Conservation (phyloP, 371 early-diverging fungal genomes). For the Actinomortierella wolfii region DNA sequence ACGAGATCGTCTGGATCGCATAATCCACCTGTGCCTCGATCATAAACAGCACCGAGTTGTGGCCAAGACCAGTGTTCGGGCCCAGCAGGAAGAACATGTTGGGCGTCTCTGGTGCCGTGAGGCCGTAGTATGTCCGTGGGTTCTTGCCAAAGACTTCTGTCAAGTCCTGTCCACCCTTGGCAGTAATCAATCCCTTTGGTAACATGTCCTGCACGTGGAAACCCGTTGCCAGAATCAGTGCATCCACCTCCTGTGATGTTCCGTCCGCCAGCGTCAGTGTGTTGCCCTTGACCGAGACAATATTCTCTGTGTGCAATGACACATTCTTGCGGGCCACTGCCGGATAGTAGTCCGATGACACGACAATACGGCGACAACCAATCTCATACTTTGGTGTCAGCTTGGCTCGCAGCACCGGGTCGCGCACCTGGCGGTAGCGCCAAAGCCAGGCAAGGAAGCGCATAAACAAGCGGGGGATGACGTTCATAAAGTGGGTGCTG, state of each 20-base stretch:
- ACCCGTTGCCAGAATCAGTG: slow-evolving; percentile 67
- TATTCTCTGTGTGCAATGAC: slow-evolving; percentile 48
- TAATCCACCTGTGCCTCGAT: slow-evolving; percentile 35
- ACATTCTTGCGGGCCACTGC: slow-evolving; percentile 54
- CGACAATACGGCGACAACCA: slow-evolving; percentile 64
- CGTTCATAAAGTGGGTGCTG: slow-evolving; percentile 23
- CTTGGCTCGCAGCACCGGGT: slow-evolving; percentile 46
- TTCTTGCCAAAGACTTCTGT: slow-evolving; percentile 15
- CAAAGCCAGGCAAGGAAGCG: slow-evolving; percentile 17
- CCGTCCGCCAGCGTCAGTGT: slow-evolving; percentile 51
- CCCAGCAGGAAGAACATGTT: slow-evolving; percentile 49
- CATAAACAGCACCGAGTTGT: slow-evolving; percentile 41
- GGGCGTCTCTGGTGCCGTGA: slow-evolving; percentile 39
- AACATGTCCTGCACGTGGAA: slow-evolving; percentile 52
- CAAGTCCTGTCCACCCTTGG: slow-evolving; percentile 27
- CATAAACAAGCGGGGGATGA: slow-evolving; percentile 8
- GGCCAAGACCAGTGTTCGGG: slow-evolving; percentile 38
- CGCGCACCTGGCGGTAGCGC: slow-evolving; percentile 29
- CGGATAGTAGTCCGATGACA: slow-evolving; percentile 54
- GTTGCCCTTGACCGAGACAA: slow-evolving; percentile 48
- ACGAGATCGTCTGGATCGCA: slow-evolving; percentile 31
- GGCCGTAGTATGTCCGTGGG: slow-evolving; percentile 39
- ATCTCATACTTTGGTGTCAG: slow-evolving; percentile 53
- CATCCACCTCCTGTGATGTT: slow-evolving; percentile 51
- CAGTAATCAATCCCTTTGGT: slow-evolving; percentile 23